These are phyloP conservation scores for Triticum aestivum DNA, from an alignment of 176 grass and related monocot genomes.

Conservation along the genomic window DNA sequence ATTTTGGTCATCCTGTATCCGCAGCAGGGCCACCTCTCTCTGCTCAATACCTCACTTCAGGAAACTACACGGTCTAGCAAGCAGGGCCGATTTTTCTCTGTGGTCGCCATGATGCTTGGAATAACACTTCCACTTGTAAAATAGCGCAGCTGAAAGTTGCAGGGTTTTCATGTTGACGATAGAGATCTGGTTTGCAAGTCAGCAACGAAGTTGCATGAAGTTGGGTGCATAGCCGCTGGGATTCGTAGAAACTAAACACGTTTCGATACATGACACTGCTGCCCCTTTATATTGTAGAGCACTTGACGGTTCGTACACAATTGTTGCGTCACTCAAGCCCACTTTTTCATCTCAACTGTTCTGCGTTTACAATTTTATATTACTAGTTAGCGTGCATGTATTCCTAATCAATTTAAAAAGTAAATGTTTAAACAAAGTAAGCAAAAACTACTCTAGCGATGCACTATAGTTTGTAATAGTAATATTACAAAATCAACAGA, in stretches of 20 bases:
- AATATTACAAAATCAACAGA: too few relatives aligned
- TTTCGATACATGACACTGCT: slow-evolving; percentile 7
- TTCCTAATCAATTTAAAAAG: too few relatives aligned
- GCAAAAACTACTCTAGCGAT: too few relatives aligned
- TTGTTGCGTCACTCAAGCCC: background rate
- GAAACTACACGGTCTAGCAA: slow-evolving; percentile 43
- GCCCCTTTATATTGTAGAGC: slow-evolving; percentile 30
- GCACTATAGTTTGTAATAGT: too few relatives aligned
- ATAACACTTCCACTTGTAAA: slow-evolving; percentile 53
- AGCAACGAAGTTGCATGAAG: slow-evolving; percentile 60
- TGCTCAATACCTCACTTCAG: slow-evolving; percentile 37
- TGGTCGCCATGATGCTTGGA: slow-evolving; percentile 23
- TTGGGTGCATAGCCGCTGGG: slow-evolving; percentile 16
- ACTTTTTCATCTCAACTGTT: background rate
- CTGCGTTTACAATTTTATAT: background rate
- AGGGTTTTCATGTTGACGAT: slow-evolving; percentile 3
- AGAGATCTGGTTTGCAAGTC: slow-evolving; percentile 24
- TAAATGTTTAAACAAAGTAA: too few relatives aligned
- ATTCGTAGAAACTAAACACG: slow-evolving; percentile 18
- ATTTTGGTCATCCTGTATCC: slow-evolving; percentile 38
- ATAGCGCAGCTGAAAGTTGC: slow-evolving; percentile 37
- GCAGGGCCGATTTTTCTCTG: slow-evolving; percentile 29
- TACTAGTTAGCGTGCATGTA: too few relatives aligned
- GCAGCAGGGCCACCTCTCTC: slow-evolving; percentile 44
- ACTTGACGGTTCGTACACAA: slow-evolving; percentile 25